Conservation (phyloP, 768 basidiomycete species). For the Inosperma sp. region DNA sequence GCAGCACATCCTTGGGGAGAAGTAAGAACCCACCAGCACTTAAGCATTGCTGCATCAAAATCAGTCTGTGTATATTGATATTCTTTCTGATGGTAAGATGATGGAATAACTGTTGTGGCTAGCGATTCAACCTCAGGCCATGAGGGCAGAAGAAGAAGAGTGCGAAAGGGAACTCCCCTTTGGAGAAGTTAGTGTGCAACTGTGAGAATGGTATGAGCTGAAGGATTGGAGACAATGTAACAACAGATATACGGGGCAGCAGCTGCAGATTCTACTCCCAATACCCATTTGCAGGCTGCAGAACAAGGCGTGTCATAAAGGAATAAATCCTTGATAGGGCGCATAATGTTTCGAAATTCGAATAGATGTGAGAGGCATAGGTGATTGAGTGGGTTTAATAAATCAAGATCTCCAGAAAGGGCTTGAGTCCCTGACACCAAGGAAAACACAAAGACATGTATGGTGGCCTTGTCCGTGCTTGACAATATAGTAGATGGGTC, state of each 20-base stretch:
- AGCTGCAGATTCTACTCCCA: not conserved
- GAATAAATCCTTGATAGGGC: not conserved
- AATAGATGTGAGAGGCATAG: not conserved
- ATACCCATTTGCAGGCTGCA: not conserved
- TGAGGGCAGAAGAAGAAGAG: not conserved
- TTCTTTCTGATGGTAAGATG: too few species aligned
- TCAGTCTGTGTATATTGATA: too few species aligned
- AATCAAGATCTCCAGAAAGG: not conserved
- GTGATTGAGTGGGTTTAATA: not conserved
- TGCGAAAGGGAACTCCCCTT: not conserved
- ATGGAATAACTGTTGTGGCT: too few species aligned
- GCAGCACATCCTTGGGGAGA: too few species aligned
- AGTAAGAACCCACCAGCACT: too few species aligned
- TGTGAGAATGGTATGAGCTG: not conserved
- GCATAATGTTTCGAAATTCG: not conserved
- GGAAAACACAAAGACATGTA: too few species aligned
- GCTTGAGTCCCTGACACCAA: too few species aligned
- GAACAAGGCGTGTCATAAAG: not conserved
- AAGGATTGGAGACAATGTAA: not conserved
- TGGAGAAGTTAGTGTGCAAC: not conserved
- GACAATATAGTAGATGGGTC: too few species aligned
- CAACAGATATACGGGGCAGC: not conserved
- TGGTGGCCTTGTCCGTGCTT: too few species aligned
- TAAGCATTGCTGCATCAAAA: too few species aligned
- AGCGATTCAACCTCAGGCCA: too few species aligned